These are phyloP conservation scores for Sanghuangporus baumii DNA, from an alignment of 1,284 basidiomycete species.

Conservation along the genomic window DNA sequence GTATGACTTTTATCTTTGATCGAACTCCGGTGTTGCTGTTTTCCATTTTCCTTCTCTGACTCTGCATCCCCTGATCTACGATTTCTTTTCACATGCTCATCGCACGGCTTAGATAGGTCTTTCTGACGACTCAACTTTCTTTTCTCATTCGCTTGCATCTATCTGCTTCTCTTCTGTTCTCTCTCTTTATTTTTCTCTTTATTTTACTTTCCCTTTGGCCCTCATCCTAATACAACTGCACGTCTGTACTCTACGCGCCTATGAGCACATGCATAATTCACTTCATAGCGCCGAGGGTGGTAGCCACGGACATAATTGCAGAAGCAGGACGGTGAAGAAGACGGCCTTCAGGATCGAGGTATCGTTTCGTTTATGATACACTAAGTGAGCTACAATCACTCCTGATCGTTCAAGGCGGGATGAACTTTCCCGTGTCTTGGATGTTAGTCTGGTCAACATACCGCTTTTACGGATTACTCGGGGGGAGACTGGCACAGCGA, in stretches of 20 bases:
- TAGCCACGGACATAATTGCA: no score
- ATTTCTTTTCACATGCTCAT: background rate
- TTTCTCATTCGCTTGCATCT: no score
- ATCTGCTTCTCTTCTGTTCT: background rate
- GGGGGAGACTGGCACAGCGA: slow-evolving; percentile 30
- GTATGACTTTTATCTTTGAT: slow-evolving; percentile 39
- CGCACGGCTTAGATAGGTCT: no score
- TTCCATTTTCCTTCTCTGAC: background rate
- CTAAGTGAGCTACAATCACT: slow-evolving; percentile 24
- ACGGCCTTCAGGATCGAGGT: background rate
- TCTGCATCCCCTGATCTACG: background rate
- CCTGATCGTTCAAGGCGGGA: slow-evolving; percentile 32
- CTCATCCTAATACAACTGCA: background rate
- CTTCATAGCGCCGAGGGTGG: background rate
- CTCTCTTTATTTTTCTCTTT: background rate
- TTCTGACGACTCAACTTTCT: no score
- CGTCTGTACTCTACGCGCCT: background rate
- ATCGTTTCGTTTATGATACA: background rate
- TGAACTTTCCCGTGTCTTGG: slow-evolving; percentile 30
- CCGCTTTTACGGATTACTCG: no score
- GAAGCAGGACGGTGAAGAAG: background rate
- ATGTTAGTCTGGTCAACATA: no score
- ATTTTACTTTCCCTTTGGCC: background rate
- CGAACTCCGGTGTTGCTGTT: background rate
- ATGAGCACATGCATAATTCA: background rate